Percentiles rank a stretch among this genome's conserved stretches.
phyloP scores from a whole-genome alignment of 1,284 basidiomycete genomes.

The Cryptococcus deneoformans region DNA sequence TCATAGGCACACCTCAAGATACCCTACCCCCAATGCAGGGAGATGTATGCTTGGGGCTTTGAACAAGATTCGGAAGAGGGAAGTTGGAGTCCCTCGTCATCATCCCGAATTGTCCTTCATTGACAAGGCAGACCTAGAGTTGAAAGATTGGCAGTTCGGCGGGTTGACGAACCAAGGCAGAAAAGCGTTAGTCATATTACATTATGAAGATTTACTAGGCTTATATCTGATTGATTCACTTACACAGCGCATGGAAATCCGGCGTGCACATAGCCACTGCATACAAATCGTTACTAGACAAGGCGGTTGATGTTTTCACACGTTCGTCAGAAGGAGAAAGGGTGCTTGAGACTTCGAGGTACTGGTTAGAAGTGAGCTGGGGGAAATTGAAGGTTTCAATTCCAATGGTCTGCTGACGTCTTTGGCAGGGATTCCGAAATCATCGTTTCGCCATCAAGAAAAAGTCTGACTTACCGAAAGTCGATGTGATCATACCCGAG shows the following conservation, averaged over 20 bases:
- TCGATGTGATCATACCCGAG: constrained; percentile 39
- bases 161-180: constrained; percentile 68
- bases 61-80: constrained; percentile 49
- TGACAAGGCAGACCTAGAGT: constrained; percentile 58
- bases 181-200: constrained; percentile 58
- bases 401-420: not conserved
- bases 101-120: constrained; percentile 62
- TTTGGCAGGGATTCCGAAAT: constrained; percentile 22
- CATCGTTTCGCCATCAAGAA: constrained; percentile 19
- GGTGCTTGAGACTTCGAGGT: constrained; percentile 64
- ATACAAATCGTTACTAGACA: constrained; percentile 42
- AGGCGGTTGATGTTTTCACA: constrained; percentile 60
- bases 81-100: constrained; percentile 23
- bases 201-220: too few species aligned
- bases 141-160: constrained; percentile 55
- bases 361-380: constrained; percentile 62
- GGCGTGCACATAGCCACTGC: constrained; percentile 20
- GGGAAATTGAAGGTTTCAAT: not conserved
- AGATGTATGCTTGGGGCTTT: constrained; percentile 54
- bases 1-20: constrained; percentile 81
- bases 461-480: constrained; percentile 11
- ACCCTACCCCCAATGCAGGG: constrained; percentile 61
- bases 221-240: not conserved
- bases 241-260: constrained; percentile 32
- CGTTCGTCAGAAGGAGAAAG: constrained; percentile 61